A percentile compares a stretch with the other conserved stretches of the same genome.
Evolutionary conservation across 2,329 filamentous ascomycete genomes (phyloP).

Genomic region (Lasiodiplodia sp.): DNA sequence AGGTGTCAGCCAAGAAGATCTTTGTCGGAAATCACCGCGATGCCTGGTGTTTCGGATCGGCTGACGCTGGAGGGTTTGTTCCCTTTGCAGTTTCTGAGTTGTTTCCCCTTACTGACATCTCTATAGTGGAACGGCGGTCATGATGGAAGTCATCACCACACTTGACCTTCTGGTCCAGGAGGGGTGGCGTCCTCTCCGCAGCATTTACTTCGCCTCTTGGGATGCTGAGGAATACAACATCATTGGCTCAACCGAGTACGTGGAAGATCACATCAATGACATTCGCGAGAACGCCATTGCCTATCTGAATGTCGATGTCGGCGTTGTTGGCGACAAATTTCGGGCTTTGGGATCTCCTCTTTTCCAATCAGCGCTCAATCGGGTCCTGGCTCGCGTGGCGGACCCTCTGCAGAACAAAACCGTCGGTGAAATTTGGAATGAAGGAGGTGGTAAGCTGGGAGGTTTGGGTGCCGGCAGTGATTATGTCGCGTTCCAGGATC

Average conservation of each 20-base stretch:
- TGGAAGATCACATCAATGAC: slow-evolving; percentile 80
- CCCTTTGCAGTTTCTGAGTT: not conserved
- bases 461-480: slow-evolving; percentile 79
- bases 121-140: slow-evolving; percentile 80
- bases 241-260: slow-evolving; percentile 92
- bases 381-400: slow-evolving; percentile 75
- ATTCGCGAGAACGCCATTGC: slow-evolving; percentile 79
- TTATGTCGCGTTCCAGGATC: slow-evolving; percentile 88
- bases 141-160: slow-evolving; percentile 86
- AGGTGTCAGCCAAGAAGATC: slow-evolving; percentile 82
- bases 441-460: slow-evolving; percentile 64
- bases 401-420: slow-evolving; percentile 78
- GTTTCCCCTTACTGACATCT: slow-evolving; percentile 2
- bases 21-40: slow-evolving; percentile 95
- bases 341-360: slow-evolving; percentile 81
- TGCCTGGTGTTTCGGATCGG: slow-evolving; percentile 87
- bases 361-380: slow-evolving; percentile 74
- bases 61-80: slow-evolving; percentile 69
- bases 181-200: slow-evolving; percentile 91
- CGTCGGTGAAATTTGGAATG: slow-evolving; percentile 79
- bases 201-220: slow-evolving; percentile 97
- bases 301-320: slow-evolving; percentile 91
- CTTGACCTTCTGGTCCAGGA: slow-evolving; percentile 78
- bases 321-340: slow-evolving; percentile 77
- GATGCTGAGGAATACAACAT: slow-evolving; percentile 93